A percentile compares a stretch with the other conserved stretches of the same genome.
phyloP scores from a whole-genome alignment of 192 early-diverging fungal species.

The Linnemannia hyalina region DNA sequence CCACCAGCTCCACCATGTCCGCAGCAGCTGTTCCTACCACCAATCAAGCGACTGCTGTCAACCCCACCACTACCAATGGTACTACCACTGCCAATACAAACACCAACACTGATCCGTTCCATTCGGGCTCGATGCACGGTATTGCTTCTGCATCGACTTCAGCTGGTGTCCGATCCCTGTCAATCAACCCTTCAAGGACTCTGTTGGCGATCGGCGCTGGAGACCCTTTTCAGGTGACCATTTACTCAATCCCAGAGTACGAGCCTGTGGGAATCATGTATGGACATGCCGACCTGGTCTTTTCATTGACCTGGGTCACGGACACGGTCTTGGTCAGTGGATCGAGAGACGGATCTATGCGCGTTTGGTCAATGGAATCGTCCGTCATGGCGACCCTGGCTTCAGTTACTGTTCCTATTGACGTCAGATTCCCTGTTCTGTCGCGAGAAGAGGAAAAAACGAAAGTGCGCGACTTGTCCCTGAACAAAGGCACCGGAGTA shows the following conservation, averaged over 20 bases:
- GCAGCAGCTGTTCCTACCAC: slow-evolving; percentile 8
- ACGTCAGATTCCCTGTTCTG: slow-evolving; percentile 51
- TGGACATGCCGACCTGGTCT: slow-evolving; percentile 77
- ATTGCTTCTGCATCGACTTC: slow-evolving; percentile 24
- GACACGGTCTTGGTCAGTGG: slow-evolving; percentile 73
- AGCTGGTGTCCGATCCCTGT: slow-evolving; percentile 69
- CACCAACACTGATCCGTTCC: neutral
- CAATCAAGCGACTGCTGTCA: neutral
- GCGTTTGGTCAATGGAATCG: slow-evolving; percentile 64
- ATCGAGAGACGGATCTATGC: slow-evolving; percentile 68
- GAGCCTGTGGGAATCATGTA: slow-evolving; percentile 68
- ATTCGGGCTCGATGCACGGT: neutral
- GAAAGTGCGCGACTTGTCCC: slow-evolving; percentile 71
- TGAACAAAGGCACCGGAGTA: slow-evolving; percentile 53
- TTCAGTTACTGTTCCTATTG: slow-evolving; percentile 20
- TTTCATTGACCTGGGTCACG: slow-evolving; percentile 70
- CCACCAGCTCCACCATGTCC: slow-evolving; percentile 52
- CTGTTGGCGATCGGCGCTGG: slow-evolving; percentile 75
- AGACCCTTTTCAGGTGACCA: slow-evolving; percentile 67
- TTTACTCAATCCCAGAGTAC: slow-evolving; percentile 73
- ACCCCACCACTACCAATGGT: neutral
- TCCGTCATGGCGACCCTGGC: slow-evolving; percentile 31
- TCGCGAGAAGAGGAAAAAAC: slow-evolving; percentile 49
- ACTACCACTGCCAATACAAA: slow-evolving; percentile 8
- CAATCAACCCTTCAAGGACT: slow-evolving; percentile 73